Evolutionary conservation across 2,329 filamentous ascomycete species (phyloP).

Genomic region (Onygenales sp.): DNA sequence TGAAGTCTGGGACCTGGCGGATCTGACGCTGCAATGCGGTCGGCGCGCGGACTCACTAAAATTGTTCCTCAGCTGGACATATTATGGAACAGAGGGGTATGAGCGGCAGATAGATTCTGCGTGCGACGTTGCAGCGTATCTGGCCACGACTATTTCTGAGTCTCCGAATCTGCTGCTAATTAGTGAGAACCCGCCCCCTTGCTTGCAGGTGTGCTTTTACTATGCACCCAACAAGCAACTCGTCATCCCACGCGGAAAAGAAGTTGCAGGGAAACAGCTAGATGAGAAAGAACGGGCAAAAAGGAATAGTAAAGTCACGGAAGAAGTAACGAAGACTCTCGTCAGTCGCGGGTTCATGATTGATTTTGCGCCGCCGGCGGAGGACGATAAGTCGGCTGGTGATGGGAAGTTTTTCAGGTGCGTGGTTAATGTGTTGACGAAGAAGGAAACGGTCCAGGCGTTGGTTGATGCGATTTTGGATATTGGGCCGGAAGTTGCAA

Average conservation of each 20-base stretch:
- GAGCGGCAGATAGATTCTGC: conserved; percentile 59
- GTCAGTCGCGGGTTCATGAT: conserved; percentile 58
- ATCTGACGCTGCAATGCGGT: conserved; percentile 88
- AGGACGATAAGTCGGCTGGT: conserved; percentile 41
- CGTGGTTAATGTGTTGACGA: conserved; percentile 56
- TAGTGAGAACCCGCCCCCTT: conserved; percentile 68
- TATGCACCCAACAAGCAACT: conserved; percentile 54
- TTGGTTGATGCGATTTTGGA: conserved; percentile 51
- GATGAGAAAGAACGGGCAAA: conserved; percentile 29
- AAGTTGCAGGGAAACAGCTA: conserved; percentile 15
- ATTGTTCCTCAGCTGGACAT: conserved; percentile 78
- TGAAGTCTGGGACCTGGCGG: conserved; percentile 80
- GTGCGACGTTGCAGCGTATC: conserved; percentile 59
- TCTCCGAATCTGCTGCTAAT: conserved; percentile 60
- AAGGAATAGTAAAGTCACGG: conserved; percentile 48
- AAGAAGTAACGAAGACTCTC: conserved; percentile 44
- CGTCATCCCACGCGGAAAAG: conserved; percentile 20
- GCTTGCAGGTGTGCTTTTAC: conserved; percentile 93
- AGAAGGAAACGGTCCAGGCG: conserved; percentile 51
- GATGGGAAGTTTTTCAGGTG: conserved; percentile 59
- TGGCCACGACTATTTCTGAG: conserved; percentile 51
- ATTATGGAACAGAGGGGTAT: conserved; percentile 73
- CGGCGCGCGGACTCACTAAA: conserved; percentile 78
- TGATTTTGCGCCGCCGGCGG: conserved; percentile 49
- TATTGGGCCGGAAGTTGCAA: conserved; percentile 27